phyloP scores from a whole-genome alignment of 352 stramenopile species.

The Pythium sp. region DNA sequence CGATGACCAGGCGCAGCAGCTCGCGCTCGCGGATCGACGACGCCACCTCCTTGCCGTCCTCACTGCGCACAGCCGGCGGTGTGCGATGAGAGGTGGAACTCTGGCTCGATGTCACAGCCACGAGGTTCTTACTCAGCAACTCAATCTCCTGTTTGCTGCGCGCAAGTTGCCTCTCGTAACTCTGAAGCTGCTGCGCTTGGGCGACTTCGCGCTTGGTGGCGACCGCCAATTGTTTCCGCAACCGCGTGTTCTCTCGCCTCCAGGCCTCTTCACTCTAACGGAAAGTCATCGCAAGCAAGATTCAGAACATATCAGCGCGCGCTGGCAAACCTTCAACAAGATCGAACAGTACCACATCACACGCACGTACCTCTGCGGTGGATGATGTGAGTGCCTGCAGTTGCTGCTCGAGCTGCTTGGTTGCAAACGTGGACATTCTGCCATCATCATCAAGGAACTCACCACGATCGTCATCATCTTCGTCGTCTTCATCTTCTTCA shows the following conservation, averaged over 20 bases:
- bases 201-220: slow-evolving; percentile 12
- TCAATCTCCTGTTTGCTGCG: slow-evolving; percentile 14
- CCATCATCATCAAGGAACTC: slow-evolving; percentile 4
- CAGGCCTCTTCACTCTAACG: slow-evolving; percentile 22
- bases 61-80: neutral
- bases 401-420: slow-evolving; percentile 1
- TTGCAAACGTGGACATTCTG: neutral
- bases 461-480: neutral
- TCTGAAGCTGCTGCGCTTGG: slow-evolving; percentile 11
- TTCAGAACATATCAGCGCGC: neutral
- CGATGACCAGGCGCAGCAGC: slow-evolving; percentile 27
- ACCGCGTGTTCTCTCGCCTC: slow-evolving; percentile 24
- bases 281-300: neutral
- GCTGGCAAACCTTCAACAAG: too few species aligned
- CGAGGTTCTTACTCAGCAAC: slow-evolving; percentile 1
- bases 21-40: slow-evolving; percentile 15
- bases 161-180: slow-evolving; percentile 9
- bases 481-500: neutral
- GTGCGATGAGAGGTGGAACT: neutral
- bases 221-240: slow-evolving; percentile 20
- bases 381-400: slow-evolving; percentile 1
- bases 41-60: neutral
- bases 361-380: slow-evolving; percentile 8
- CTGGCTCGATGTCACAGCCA: neutral
- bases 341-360: too few species aligned